Evolutionary conservation across 2,329 filamentous ascomycete genomes (phyloP).

Genomic region (Macroventuria anomochaeta): DNA sequence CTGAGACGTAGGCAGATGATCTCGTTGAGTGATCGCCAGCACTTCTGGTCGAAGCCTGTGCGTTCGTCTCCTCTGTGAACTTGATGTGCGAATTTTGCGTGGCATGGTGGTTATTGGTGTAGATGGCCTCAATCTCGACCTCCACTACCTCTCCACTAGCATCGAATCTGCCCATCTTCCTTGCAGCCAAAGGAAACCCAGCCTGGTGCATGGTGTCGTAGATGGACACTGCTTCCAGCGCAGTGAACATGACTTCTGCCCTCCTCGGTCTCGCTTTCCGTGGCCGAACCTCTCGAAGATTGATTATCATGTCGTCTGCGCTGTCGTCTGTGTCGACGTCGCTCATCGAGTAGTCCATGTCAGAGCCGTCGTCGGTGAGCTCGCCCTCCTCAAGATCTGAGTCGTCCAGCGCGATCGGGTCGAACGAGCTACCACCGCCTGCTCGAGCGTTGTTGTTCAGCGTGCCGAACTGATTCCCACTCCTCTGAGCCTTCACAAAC

Average conservation of each 20-base stretch:
- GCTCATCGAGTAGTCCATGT: conserved; percentile 12
- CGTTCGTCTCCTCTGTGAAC: background rate
- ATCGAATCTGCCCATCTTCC: conserved; percentile 21
- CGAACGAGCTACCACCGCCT: conserved; percentile 16
- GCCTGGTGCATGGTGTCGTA: conserved; percentile 23
- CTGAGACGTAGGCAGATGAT: conserved; percentile 8
- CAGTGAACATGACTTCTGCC: conserved; percentile 30
- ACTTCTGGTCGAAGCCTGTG: background rate
- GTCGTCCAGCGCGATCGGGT: conserved; percentile 18
- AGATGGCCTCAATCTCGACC: conserved; percentile 7
- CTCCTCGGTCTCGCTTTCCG: conserved; percentile 2
- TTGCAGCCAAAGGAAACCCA: conserved; percentile 23
- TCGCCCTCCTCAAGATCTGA: conserved; percentile 24
- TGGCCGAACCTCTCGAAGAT: conserved; percentile 23
- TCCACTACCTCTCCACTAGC: conserved; percentile 14
- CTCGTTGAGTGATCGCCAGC: conserved; percentile 2
- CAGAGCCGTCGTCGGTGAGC: conserved; percentile 19
- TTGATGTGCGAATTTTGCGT: conserved; percentile 7
- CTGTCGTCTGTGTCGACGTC: conserved; percentile 23
- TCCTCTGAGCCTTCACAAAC: conserved; percentile 15
- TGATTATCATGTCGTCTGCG: conserved; percentile 32
- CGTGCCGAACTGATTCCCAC: conserved; percentile 21
- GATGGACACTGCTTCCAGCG: conserved; percentile 24
- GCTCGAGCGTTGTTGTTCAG: conserved; percentile 18
- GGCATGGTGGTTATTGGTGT: background rate